A percentile compares a stretch with the other conserved stretches of the same genome.
Conservation (phyloP, 805 yeast species). For the Candida dajiaensis region DNA sequence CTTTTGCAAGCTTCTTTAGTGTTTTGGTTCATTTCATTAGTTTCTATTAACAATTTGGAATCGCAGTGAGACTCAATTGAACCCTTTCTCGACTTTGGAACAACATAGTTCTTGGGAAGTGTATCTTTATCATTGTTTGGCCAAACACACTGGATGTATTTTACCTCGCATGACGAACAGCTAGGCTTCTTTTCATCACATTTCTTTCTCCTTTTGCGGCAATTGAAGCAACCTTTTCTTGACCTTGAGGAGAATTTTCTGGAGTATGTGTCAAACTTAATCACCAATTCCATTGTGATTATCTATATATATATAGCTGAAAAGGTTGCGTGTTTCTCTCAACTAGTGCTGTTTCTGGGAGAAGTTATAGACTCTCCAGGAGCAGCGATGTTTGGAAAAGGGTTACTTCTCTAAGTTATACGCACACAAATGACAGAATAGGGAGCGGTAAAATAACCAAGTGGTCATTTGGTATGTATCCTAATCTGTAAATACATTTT, state of each 20-base stretch:
- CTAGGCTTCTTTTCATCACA: constrained; percentile 47
- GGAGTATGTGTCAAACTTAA: constrained; percentile 1
- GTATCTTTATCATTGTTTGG: constrained; percentile 7
- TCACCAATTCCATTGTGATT: constrained; percentile 1
- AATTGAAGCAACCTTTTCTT: constrained; percentile 17
- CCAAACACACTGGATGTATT: constrained; percentile 26
- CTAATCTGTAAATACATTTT: no score
- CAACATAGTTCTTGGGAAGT: not conserved
- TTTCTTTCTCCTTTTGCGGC: constrained; percentile 56
- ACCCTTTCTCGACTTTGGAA: not conserved
- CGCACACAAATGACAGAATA: no score
- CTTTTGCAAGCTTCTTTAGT: no score
- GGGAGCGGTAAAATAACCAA: no score
- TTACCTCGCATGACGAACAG: constrained; percentile 36
- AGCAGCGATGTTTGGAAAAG: no score
- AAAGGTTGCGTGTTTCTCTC: no score
- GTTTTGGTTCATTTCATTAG: not conserved
- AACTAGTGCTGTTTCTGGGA: no score
- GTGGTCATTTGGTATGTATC: no score
- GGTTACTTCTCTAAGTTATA: no score
- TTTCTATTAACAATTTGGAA: not conserved
- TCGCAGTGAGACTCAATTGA: not conserved
- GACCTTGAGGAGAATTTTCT: constrained; percentile 9
- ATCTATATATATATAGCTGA: not conserved
- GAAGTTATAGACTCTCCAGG: no score